Evolutionary conservation across 352 stramenopile species (phyloP).

Genomic region (Peronospora belbahrii): DNA sequence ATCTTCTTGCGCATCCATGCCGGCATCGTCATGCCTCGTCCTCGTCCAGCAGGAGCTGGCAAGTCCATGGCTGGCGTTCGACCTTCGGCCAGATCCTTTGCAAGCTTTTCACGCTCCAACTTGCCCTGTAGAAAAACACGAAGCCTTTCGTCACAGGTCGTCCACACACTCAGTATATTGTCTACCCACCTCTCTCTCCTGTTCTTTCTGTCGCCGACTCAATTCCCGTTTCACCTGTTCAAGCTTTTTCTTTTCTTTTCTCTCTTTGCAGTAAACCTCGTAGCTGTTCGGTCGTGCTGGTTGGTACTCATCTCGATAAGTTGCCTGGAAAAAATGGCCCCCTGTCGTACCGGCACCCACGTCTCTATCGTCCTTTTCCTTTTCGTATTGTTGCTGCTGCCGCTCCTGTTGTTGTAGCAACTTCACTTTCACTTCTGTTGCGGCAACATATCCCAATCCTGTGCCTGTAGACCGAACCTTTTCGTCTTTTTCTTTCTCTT

Average conservation of each 20-base stretch:
- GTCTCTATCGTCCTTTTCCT: conserved; percentile 10
- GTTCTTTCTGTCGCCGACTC: conserved; percentile 60
- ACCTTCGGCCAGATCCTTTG: conserved; percentile 61
- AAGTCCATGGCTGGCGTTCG: conserved; percentile 49
- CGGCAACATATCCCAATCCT: conserved; percentile 35
- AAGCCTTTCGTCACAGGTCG: not conserved
- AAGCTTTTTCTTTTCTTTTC: conserved; percentile 62
- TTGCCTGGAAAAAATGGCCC: conserved; percentile 60
- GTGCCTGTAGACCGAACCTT: conserved; percentile 8
- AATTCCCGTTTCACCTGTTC: conserved; percentile 79
- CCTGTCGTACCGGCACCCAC: conserved; percentile 8
- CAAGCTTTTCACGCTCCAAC: conserved; percentile 56
- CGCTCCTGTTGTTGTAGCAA: conserved; percentile 4
- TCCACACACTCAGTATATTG: not conserved
- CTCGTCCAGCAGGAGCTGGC: conserved; percentile 48
- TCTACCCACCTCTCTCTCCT: conserved; percentile 51
- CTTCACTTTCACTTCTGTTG: conserved; percentile 37
- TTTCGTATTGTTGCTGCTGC: conserved; percentile 3
- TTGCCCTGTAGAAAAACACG: conserved; percentile 34
- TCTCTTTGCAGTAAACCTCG: conserved; percentile 78
- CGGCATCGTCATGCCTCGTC: conserved; percentile 86
- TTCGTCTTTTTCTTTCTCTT: conserved; percentile 16
- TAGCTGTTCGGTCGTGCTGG: conserved; percentile 85
- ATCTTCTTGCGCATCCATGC: conserved; percentile 91
- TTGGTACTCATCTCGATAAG: conserved; percentile 84